Evolutionary conservation across 495 filamentous ascomycete genomes (phyloP).

Genomic region (Evernia prunastri): DNA sequence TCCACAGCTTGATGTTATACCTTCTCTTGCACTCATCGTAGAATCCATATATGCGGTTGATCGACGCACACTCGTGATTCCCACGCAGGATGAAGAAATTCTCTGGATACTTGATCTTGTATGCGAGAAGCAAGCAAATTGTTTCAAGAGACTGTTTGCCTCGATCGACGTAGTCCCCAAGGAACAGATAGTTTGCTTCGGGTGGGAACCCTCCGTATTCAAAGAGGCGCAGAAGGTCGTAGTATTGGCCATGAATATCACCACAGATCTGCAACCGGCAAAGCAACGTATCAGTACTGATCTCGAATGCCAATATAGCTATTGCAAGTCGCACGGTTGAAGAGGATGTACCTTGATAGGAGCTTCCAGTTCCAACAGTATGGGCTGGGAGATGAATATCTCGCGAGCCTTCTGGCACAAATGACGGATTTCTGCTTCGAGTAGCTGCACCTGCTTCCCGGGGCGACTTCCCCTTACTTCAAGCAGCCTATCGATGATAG

Average conservation of each 20-base stretch:
- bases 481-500: constrained; percentile 95
- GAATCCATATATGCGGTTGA: constrained; percentile 99
- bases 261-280: constrained; percentile 74
- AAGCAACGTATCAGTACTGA: background rate
- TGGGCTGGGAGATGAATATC: constrained; percentile 99
- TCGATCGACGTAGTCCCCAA: constrained; percentile 97
- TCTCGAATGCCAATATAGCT: background rate
- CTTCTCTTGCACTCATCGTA: constrained; percentile 99
- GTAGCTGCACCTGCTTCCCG: constrained; percentile 95
- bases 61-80: constrained; percentile 98
- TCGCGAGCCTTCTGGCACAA: constrained; percentile 98
- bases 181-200: constrained; percentile 98
- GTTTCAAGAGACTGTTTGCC: constrained; percentile 99
- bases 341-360: constrained; percentile 82
- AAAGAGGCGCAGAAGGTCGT: constrained; percentile 93
- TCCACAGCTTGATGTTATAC: constrained; percentile 99
- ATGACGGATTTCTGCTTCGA: constrained; percentile 94
- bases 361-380: constrained; percentile 92
- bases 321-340: background rate
- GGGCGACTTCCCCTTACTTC: constrained; percentile 97
- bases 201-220: constrained; percentile 98
- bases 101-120: constrained; percentile 99
- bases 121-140: constrained; percentile 94
- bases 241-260: constrained; percentile 99
- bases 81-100: constrained; percentile 99